A percentile compares a stretch with the other conserved stretches of the same genome.
phyloP scores from a whole-genome alignment of 257 asterid species.

The Solanum neorickii region DNA sequence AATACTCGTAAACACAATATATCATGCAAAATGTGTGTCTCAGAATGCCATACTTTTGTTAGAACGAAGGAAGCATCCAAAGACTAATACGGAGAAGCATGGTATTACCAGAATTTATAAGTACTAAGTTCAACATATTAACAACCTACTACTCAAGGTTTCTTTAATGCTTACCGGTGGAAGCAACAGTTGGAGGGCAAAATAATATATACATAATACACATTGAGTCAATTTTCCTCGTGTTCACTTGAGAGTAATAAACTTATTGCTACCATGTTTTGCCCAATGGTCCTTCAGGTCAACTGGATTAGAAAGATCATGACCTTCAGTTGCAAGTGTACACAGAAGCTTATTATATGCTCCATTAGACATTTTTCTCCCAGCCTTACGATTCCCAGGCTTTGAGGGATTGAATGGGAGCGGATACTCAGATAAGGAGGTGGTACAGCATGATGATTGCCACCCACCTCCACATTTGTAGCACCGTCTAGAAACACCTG shows the following conservation, averaged over 20 bases:
- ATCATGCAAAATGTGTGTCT: neutral
- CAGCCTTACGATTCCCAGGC: conserved; percentile 19
- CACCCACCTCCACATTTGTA: conserved; percentile 26
- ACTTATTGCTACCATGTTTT: conserved; percentile 26
- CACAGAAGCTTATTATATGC: conserved; percentile 24
- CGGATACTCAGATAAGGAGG: conserved; percentile 24
- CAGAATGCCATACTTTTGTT: neutral
- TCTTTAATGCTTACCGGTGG: neutral
- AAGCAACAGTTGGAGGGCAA: neutral
- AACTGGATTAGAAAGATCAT: conserved; percentile 25
- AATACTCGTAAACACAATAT: neutral
- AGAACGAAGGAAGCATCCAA: neutral
- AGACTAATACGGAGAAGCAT: neutral
- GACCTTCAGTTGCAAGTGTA: conserved; percentile 19
- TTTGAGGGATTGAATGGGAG: conserved; percentile 21
- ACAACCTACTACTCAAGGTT: neutral
- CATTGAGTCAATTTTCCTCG: neutral
- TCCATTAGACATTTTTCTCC: conserved; percentile 27
- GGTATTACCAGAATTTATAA: neutral
- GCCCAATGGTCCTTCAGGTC: conserved; percentile 33
- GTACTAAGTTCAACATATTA: neutral
- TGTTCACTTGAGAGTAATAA: conserved; percentile 12
- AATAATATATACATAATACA: neutral
- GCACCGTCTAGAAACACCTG: conserved; percentile 24
- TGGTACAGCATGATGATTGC: conserved; percentile 32